A percentile compares a stretch with the other conserved stretches of the same genome.
These are phyloP conservation scores for Ascochyta viciae-villosae DNA, from an alignment of 2,329 filamentous ascomycete species.

Conservation along the genomic window DNA sequence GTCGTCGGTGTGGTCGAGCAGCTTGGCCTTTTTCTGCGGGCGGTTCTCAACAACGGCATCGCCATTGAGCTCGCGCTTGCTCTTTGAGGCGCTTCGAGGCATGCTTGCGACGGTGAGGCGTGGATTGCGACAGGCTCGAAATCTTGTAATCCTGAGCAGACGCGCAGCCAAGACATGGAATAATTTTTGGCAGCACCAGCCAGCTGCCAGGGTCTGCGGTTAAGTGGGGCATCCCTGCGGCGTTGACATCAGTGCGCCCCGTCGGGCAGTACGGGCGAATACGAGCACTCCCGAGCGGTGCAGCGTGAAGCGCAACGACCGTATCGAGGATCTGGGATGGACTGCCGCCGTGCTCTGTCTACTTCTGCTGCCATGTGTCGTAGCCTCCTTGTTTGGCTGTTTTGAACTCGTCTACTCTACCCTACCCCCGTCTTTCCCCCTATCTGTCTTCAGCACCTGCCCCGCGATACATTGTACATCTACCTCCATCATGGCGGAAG, in stretches of 20 bases:
- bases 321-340: no score
- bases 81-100: conserved; percentile 35
- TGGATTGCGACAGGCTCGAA: conserved; percentile 27
- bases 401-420: no score
- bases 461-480: no score
- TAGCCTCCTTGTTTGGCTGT: no score
- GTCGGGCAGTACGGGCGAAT: conserved; percentile 26
- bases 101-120: conserved; percentile 21
- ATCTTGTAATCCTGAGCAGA: conserved; percentile 15
- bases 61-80: conserved; percentile 35
- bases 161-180: conserved; percentile 25
- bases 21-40: conserved; percentile 45
- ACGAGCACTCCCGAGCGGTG: conserved; percentile 3
- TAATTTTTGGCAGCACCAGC: conserved; percentile 13
- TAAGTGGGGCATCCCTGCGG: no score
- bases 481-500: conserved; percentile 44
- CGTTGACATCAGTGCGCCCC: conserved; percentile 27
- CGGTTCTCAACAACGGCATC: conserved; percentile 30
- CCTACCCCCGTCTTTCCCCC: no score
- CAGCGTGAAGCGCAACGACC: no score
- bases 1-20: conserved; percentile 48
- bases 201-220: conserved; percentile 1
- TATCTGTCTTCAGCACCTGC: no score
- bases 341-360: no score
- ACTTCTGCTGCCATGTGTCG: no score